These are phyloP conservation scores for Fragilaria crotonensis DNA, from an alignment of 108 stramenopile species.

Conservation along the genomic window DNA sequence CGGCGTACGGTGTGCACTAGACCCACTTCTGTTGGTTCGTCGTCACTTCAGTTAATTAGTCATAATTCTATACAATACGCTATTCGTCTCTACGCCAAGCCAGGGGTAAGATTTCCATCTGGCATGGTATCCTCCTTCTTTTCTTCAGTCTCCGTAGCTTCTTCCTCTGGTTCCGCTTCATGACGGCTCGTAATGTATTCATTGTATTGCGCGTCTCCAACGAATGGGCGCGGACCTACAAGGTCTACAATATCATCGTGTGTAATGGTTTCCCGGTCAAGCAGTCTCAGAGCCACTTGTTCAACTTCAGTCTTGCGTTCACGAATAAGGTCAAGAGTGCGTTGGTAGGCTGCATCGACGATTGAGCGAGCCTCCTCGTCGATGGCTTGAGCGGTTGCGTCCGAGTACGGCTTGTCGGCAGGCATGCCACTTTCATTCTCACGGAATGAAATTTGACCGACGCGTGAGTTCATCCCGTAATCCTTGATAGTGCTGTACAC, in stretches of 20 bases:
- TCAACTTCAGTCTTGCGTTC: constrained; percentile 82
- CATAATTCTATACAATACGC: no score
- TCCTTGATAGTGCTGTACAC: constrained; percentile 88
- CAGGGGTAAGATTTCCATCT: no score
- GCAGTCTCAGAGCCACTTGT: constrained; percentile 75
- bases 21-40: no score
- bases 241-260: constrained; percentile 91
- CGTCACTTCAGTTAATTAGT: no score
- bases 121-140: no score
- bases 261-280: constrained; percentile 96
- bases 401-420: constrained; percentile 92
- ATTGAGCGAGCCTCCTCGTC: constrained; percentile 92
- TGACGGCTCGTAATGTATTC: constrained; percentile 73
- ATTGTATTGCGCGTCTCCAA: constrained; percentile 73
- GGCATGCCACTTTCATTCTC: constrained; percentile 70
- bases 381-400: constrained; percentile 93
- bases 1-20: no score
- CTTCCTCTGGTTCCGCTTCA: constrained; percentile 14
- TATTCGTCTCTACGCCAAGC: no score
- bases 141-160: constrained; percentile 3
- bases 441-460: constrained; percentile 95
- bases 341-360: constrained; percentile 88
- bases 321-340: constrained; percentile 76
- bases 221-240: constrained; percentile 90
- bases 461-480: constrained; percentile 86